A percentile compares a stretch with the other conserved stretches of the same genome.
phyloP scores from a whole-genome alignment of 306 rosid genomes.

The Abrus pulchellus region DNA sequence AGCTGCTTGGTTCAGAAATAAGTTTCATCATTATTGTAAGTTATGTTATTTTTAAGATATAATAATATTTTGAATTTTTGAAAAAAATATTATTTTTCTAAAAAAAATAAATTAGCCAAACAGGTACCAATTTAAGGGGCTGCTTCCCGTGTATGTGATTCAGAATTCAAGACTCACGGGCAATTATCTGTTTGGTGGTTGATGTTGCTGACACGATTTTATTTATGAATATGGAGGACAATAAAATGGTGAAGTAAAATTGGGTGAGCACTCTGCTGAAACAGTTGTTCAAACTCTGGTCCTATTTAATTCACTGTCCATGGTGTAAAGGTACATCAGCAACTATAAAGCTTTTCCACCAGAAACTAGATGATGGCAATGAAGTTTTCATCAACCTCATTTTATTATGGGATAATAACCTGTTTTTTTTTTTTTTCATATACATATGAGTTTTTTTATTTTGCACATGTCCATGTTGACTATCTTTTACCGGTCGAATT shows the following conservation, averaged over 20 bases:
- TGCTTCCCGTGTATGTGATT: background rate
- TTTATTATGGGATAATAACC: background rate
- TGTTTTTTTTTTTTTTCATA: no score
- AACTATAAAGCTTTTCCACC: background rate
- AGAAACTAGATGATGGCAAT: background rate
- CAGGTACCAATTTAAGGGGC: background rate
- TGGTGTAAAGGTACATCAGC: background rate
- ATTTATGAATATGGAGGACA: background rate
- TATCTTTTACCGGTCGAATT: no score
- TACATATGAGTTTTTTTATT: no score
- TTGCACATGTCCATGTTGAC: no score
- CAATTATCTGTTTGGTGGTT: background rate
- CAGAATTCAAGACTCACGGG: constrained; percentile 23
- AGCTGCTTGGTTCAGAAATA: background rate
- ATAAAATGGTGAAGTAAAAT: background rate
- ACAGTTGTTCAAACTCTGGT: background rate
- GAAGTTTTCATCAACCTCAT: constrained; percentile 4
- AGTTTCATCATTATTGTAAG: background rate
- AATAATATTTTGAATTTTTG: no score
- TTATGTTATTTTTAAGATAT: no score
- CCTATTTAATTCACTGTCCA: background rate
- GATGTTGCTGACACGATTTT: no score
- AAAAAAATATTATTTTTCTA: no score
- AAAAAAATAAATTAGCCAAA: no score
- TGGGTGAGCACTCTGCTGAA: background rate